phyloP scores from a whole-genome alignment of 1,139 yeast genomes.

The Yamadazyma siamensis region DNA sequence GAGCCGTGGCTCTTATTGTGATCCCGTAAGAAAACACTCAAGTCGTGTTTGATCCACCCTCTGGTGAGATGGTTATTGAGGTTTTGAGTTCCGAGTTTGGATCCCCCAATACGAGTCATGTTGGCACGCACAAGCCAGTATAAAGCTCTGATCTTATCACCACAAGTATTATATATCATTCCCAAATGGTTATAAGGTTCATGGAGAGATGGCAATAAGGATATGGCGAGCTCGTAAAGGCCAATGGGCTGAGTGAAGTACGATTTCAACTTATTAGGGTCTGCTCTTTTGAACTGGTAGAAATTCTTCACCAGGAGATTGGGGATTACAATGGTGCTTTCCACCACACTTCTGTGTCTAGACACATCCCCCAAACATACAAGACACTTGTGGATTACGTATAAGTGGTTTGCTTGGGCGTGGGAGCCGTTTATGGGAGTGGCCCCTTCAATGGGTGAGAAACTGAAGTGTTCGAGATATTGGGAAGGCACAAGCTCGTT shows the following conservation, averaged over 20 bases:
- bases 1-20: constrained; percentile 1
- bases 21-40: constrained; percentile 9
- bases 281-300: constrained; percentile 34
- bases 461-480: constrained; percentile 22
- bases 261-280: constrained; percentile 28
- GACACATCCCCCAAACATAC: constrained; percentile 58
- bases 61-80: constrained; percentile 30
- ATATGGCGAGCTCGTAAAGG: constrained; percentile 49
- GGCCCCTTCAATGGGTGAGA: constrained; percentile 15
- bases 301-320: constrained; percentile 29
- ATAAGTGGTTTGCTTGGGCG: constrained; percentile 41
- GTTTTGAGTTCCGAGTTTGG: constrained; percentile 39
- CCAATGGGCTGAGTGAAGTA: constrained; percentile 35
- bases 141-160: constrained; percentile 31
- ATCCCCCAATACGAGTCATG: constrained; percentile 49
- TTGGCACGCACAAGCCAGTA: constrained; percentile 58
- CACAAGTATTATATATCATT: constrained; percentile 44
- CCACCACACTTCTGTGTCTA: constrained; percentile 51
- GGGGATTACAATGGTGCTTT: constrained; percentile 38
- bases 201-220: constrained; percentile 60
- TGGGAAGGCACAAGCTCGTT: constrained; percentile 31
- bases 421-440: constrained; percentile 17
- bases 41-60: constrained; percentile 26
- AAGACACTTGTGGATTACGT: constrained; percentile 51
- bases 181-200: constrained; percentile 69